Conservation (phyloP, 2,329 filamentous ascomycete genomes). For the Colletotrichum viniferum region DNA sequence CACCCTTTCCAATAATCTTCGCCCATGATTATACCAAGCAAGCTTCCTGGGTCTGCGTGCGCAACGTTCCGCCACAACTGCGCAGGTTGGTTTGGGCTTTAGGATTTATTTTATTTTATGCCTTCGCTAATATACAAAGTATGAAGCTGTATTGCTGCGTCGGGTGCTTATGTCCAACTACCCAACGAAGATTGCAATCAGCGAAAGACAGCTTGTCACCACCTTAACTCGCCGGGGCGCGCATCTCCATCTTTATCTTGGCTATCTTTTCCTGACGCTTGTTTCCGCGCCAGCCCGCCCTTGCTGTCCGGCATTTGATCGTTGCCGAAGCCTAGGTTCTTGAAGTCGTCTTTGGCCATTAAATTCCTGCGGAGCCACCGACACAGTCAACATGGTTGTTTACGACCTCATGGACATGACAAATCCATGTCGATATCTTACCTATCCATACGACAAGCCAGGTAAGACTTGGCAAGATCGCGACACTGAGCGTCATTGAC, state of each 20-base stretch:
- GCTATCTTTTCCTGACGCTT: background rate
- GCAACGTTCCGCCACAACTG: background rate
- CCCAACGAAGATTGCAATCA: background rate
- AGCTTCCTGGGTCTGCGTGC: background rate
- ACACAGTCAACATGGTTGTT: background rate
- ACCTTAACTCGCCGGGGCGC: constrained; percentile 35
- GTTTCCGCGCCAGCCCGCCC: constrained; percentile 27
- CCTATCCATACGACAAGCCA: constrained; percentile 94
- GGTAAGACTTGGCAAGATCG: constrained; percentile 83
- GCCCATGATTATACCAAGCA: background rate
- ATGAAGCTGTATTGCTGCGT: background rate
- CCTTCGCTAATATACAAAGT: background rate
- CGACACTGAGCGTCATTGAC: constrained; percentile 88
- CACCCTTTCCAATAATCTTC: background rate
- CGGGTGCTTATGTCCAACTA: background rate
- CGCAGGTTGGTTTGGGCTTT: background rate
- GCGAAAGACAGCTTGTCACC: constrained; percentile 25
- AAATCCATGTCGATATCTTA: constrained; percentile 47
- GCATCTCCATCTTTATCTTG: background rate
- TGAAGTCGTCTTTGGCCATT: constrained; percentile 95
- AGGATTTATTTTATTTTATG: background rate
- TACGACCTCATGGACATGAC: background rate
- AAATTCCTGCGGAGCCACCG: constrained; percentile 68
- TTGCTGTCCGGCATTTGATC: constrained; percentile 20
- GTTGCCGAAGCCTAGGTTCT: constrained; percentile 80